These are phyloP conservation scores for Nicotiana tabacum DNA, from an alignment of 257 asterid genomes.

Conservation along the genomic window DNA sequence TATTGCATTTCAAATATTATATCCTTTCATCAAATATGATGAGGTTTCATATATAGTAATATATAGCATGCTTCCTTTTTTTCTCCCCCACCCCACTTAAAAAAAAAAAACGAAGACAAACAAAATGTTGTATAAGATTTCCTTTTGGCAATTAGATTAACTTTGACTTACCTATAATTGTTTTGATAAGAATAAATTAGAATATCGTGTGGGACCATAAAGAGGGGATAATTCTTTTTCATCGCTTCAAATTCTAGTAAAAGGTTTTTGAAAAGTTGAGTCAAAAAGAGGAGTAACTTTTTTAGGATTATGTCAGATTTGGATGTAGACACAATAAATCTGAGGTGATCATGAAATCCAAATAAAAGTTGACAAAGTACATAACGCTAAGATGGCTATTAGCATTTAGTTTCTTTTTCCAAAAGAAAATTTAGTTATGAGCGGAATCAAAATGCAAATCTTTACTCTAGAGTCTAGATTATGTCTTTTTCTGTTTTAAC, in stretches of 20 bases:
- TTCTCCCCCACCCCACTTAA: background rate
- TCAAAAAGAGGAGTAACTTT: background rate
- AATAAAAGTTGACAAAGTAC: background rate
- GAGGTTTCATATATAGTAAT: slow-evolving; percentile 3
- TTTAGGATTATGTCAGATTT: background rate
- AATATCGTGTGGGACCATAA: background rate
- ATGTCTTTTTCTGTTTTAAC: no score
- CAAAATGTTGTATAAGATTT: background rate
- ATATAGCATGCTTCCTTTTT: slow-evolving; percentile 2
- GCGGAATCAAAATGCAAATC: background rate
- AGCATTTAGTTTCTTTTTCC: background rate
- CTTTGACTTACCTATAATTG: background rate
- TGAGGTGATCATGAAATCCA: background rate
- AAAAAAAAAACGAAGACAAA: background rate
- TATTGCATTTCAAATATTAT: background rate
- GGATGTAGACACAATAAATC: background rate
- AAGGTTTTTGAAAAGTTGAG: background rate
- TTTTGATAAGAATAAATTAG: background rate
- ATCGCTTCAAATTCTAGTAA: background rate
- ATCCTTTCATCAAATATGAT: background rate
- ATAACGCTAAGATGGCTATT: background rate
- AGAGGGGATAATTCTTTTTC: background rate
- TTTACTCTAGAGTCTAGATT: no score
- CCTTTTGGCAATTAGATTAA: background rate
- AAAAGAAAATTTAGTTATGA: background rate